Evolutionary conservation across 139 green algal genomes (phyloP).

Genomic region (Chlamydomonas sp.): DNA sequence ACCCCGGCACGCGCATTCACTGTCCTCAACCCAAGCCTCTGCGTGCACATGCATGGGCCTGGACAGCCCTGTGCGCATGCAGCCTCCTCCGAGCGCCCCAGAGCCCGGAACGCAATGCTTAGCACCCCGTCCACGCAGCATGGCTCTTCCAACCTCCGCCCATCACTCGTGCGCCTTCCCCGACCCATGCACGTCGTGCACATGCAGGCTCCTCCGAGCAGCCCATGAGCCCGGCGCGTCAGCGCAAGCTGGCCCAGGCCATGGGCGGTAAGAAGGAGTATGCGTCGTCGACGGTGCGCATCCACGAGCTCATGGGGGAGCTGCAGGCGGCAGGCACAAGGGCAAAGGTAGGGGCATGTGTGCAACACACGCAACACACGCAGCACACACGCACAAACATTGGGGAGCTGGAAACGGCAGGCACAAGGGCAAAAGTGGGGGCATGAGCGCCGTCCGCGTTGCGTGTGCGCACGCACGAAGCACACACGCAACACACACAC

Average conservation of each 20-base stretch:
- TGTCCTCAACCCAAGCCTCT: too few relatives aligned
- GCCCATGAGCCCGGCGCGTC: conserved; percentile 31
- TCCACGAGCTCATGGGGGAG: conserved; percentile 47
- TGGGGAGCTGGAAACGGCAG: conserved; percentile 23
- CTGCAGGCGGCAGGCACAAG: conserved; percentile 25
- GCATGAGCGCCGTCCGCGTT: neutral
- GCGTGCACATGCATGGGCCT: too few relatives aligned
- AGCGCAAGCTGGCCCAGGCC: conserved; percentile 19
- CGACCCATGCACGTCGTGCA: too few relatives aligned
- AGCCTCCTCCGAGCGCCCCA: too few relatives aligned
- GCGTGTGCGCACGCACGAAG: neutral
- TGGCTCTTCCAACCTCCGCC: too few relatives aligned
- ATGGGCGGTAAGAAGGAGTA: conserved; percentile 35
- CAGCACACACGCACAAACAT: neutral
- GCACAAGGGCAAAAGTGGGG: conserved; percentile 30
- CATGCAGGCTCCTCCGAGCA: neutral
- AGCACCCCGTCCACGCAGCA: too few relatives aligned
- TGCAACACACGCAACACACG: neutral
- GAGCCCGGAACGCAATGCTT: too few relatives aligned
- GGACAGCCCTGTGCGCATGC: too few relatives aligned
- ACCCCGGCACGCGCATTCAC: too few relatives aligned
- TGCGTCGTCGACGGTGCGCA: conserved; percentile 49
- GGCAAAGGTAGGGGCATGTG: conserved; percentile 29
- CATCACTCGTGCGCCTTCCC: too few relatives aligned
- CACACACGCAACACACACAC: neutral